Conservation (phyloP, 306 rosid species). For the Glycine soja region DNA sequence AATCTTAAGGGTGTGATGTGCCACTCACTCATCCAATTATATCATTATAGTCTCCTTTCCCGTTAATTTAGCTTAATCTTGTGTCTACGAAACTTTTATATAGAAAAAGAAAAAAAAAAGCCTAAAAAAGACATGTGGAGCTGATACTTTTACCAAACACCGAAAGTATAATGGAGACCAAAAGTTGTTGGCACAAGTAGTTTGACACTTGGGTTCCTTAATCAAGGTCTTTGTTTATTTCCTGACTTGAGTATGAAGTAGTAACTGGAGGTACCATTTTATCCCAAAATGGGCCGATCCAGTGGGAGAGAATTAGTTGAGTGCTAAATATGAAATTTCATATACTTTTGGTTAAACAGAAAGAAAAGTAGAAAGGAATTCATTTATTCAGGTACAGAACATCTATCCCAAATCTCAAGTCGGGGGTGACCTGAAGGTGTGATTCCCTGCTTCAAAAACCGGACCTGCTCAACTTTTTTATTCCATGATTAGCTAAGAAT, state of each 20-base stretch:
- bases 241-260: no score
- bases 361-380: not conserved
- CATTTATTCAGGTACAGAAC: not conserved
- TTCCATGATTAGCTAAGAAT: constrained; percentile 6
- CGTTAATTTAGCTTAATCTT: not conserved
- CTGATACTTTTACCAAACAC: not conserved
- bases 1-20: not conserved
- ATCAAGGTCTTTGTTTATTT: no score
- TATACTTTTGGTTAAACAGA: no score
- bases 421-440: not conserved
- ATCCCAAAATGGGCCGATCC: no score
- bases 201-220: no score
- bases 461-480: constrained; percentile 13
- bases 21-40: not conserved
- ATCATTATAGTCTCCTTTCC: not conserved
- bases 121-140: no score
- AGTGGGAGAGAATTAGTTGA: no score
- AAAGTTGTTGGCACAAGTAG: no score
- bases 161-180: not conserved
- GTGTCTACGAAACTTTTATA: not conserved
- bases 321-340: no score
- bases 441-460: constrained; percentile 3
- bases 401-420: not conserved
- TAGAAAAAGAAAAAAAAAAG: not conserved
- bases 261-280: no score